Evolutionary conservation across 2,329 filamentous ascomycete genomes (phyloP).

Genomic region (Sclerotinia sclerotiorum): DNA sequence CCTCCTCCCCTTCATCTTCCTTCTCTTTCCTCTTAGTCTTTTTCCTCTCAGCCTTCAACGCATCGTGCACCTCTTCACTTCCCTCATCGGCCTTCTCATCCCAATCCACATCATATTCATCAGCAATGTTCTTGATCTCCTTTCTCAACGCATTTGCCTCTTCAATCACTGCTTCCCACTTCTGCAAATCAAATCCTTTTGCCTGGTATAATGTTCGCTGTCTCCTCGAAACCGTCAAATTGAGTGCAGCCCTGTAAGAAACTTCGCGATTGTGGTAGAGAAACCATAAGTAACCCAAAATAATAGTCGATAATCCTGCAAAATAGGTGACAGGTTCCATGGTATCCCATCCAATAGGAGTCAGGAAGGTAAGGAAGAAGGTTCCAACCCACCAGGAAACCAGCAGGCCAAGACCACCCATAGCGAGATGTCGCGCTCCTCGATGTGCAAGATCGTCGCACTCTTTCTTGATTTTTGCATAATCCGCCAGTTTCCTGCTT

Average conservation of each 20-base stretch:
- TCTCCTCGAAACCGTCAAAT: constrained; percentile 77
- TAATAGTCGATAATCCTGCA: constrained; percentile 79
- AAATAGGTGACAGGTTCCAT: constrained; percentile 92
- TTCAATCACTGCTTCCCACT: constrained; percentile 77
- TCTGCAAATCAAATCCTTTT: constrained; percentile 70
- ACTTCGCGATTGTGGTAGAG: constrained; percentile 89
- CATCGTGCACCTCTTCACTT: constrained; percentile 61
- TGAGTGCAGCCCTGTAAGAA: constrained; percentile 81
- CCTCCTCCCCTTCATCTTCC: constrained; percentile 43
- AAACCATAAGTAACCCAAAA: constrained; percentile 92
- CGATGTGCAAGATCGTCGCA: constrained; percentile 77
- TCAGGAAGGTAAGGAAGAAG: constrained; percentile 70
- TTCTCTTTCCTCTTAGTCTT: constrained; percentile 41
- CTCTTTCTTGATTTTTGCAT: constrained; percentile 74
- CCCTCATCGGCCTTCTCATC: constrained; percentile 73
- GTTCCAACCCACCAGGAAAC: constrained; percentile 70
- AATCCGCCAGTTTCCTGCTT: constrained; percentile 63
- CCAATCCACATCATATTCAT: constrained; percentile 90
- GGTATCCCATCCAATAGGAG: constrained; percentile 82
- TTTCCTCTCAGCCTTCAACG: constrained; percentile 53
- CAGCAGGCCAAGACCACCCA: constrained; percentile 73
- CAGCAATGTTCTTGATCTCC: constrained; percentile 78
- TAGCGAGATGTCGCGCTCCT: constrained; percentile 74
- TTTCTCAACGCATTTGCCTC: constrained; percentile 74
- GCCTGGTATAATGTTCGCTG: constrained; percentile 75